Base-by-base conservation (phyloP, 164 flowering plant species). In the Sedum album region DNA sequence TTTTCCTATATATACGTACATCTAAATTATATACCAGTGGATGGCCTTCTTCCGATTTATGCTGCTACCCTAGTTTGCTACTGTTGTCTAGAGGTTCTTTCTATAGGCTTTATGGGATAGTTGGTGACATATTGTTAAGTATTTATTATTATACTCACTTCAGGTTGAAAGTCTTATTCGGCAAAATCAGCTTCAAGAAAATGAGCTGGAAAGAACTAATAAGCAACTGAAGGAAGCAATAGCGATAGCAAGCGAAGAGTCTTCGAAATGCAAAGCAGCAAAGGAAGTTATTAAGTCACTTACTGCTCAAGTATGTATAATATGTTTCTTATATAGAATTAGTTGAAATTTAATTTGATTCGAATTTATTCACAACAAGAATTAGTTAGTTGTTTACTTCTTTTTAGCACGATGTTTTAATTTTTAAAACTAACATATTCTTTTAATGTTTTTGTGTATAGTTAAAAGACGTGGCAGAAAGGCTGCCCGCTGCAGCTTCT, bases 391-490 rank as follows among this genome's bases (percentile, higher is more conserved):
- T 35, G 6, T 44, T 46, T 6, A 31, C n/a, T n/a, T n/a, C n/a
- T n/a, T n/a, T n/a, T n/a, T 49, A 23, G 26, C 21, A 7, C 31
- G 51, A n/a, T 28, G 60, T 31, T 18, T 15, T 33, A 23, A 33
- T n/a, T 8, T 39, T 6, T 30, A 23, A 18, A 25, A 44, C 18
- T 30, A 1, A 21, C 44, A 30, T 64, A 25, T 68, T 65, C 30
- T 33, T 72, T 23, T 71, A n/a, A n/a, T n/a, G 67, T 35, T 33
- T 48, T 67, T 20, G 57, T 25, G 51, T 39, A 75, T 51, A 93
- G 98, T 78, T 93, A 73, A 93, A 93, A 74, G 96, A 93, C 69
- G 88, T 89, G 97, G 98, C 97, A 65, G 97, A 89, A 76, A 85
- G 87, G 76, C 76, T 93, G 66, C 98, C 98, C 26, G 88, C 88